These are phyloP conservation scores for Cucumis hystrix DNA, from an alignment of 306 rosid genomes.

Conservation along the genomic window DNA sequence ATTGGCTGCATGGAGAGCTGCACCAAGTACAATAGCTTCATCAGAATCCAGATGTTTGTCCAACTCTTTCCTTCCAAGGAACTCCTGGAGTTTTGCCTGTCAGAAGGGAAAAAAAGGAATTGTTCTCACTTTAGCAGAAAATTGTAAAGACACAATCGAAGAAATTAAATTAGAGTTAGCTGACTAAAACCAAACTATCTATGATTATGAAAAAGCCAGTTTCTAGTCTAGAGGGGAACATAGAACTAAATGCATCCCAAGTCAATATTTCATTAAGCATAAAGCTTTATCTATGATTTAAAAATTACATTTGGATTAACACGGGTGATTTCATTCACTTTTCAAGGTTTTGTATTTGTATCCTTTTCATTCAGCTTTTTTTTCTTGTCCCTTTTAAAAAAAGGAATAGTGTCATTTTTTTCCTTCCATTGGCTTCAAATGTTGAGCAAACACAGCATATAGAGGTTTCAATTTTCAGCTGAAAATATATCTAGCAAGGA, in stretches of 20 bases:
- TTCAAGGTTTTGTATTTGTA: not conserved
- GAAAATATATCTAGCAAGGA: not conserved
- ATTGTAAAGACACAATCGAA: not conserved
- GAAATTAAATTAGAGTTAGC: not conserved
- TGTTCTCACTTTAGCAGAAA: not conserved
- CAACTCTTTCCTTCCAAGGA: constrained; percentile 79
- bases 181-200: not conserved
- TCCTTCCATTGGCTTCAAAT: not conserved
- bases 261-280: not conserved
- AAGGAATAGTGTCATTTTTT: not conserved
- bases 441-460: not conserved
- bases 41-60: constrained; percentile 97
- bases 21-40: constrained; percentile 92
- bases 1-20: constrained; percentile 87
- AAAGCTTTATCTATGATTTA: not conserved
- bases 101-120: not conserved
- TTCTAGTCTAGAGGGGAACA: not conserved
- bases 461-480: not conserved
- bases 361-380: not conserved
- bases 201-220: not conserved
- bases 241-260: not conserved
- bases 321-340: not conserved
- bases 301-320: not conserved
- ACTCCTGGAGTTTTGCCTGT: constrained; percentile 91
- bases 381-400: not conserved